These are phyloP conservation scores for Chalaropsis thielavioides DNA, from an alignment of 2,329 filamentous ascomycete species.

Conservation along the genomic window DNA sequence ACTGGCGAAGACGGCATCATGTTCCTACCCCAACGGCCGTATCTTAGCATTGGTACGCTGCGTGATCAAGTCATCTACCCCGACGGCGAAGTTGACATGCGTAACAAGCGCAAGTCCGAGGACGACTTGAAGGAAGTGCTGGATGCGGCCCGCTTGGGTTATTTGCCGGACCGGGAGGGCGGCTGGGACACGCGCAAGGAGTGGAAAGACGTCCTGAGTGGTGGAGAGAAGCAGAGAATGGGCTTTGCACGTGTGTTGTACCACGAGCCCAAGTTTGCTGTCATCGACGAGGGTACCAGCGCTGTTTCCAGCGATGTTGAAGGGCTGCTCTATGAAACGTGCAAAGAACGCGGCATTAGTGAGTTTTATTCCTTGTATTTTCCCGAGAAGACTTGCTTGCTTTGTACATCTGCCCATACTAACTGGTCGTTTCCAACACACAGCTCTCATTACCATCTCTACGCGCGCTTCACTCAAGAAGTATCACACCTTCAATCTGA, in stretches of 20 bases:
- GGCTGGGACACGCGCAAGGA: constrained; percentile 95
- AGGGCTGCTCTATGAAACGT: constrained; percentile 79
- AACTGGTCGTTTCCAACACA: constrained; percentile 14
- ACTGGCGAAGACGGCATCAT: constrained; percentile 85
- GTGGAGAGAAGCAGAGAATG: constrained; percentile 94
- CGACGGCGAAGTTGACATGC: constrained; percentile 89
- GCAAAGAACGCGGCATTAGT: constrained; percentile 89
- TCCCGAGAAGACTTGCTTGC: not conserved
- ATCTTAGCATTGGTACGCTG: constrained; percentile 79
- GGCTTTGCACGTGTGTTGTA: constrained; percentile 81
- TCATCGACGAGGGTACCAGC: constrained; percentile 90
- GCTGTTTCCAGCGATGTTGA: constrained; percentile 92
- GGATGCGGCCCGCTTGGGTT: constrained; percentile 72
- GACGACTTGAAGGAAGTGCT: constrained; percentile 59
- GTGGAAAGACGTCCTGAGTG: constrained; percentile 96
- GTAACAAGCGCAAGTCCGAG: constrained; percentile 61
- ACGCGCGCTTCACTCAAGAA: constrained; percentile 89
- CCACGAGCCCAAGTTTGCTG: constrained; percentile 86
- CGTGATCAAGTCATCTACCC: constrained; percentile 97
- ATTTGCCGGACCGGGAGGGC: constrained; percentile 80
- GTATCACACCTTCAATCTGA: constrained; percentile 86
- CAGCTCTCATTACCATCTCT: constrained; percentile 84
- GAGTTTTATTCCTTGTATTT: constrained; percentile 28
- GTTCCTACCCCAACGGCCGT: constrained; percentile 91
- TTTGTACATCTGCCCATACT: constrained; percentile 14